These are phyloP conservation scores for Vigna reflexopilosa DNA, from an alignment of 306 rosid species.

Conservation along the genomic window DNA sequence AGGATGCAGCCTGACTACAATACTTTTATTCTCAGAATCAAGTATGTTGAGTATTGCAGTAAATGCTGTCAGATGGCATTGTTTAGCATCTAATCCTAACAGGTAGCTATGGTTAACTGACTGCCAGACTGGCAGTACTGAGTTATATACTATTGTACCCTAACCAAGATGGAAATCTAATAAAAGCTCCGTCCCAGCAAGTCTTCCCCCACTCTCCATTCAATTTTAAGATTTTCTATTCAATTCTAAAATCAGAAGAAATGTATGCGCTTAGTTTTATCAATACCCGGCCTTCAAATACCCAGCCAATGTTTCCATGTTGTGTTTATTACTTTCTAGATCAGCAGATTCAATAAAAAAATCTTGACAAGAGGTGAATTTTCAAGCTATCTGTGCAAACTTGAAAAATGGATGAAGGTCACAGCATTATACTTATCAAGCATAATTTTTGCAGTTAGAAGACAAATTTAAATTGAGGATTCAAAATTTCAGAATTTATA, in stretches of 20 bases:
- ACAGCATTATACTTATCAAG: neutral
- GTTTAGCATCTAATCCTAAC: neutral
- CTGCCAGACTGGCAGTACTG: neutral
- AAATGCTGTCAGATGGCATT: neutral
- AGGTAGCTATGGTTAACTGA: neutral
- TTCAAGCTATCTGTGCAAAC: neutral
- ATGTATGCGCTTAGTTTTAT: neutral
- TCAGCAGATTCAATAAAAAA: neutral
- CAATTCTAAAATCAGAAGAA: neutral
- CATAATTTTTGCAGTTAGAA: neutral
- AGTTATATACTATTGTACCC: neutral
- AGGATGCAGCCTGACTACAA: no score
- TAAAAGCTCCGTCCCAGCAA: neutral
- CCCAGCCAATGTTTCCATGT: neutral
- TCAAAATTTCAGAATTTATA: neutral
- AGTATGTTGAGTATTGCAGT: neutral
- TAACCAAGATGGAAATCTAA: no score
- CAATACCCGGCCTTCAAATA: neutral
- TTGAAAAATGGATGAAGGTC: neutral
- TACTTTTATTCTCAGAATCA: no score
- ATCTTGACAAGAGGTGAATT: neutral
- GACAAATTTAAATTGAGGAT: neutral
- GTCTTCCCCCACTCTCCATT: neutral
- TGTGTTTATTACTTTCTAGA: neutral
- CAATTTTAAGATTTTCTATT: neutral